phyloP scores from a whole-genome alignment of 75 land plant species.

The Gnetum montanum region DNA sequence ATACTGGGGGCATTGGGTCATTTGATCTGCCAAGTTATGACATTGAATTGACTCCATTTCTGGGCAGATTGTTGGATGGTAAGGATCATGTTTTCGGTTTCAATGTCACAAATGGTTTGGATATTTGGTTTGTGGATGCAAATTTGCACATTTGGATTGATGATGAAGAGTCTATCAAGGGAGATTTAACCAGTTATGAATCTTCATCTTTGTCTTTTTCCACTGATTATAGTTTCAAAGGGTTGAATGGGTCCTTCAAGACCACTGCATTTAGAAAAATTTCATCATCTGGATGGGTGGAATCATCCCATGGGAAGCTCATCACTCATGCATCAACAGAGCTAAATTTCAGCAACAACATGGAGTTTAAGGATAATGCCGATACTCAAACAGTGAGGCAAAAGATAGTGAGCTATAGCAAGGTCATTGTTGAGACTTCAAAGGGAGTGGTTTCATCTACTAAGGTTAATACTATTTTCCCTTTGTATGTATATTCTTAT shows the following conservation, averaged over 20 bases:
- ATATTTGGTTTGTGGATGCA: conserved; percentile 26
- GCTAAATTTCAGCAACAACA: conserved; percentile 9
- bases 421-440: conserved; percentile 8
- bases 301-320: conserved; percentile 30
- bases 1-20: conserved; percentile 53
- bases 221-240: conserved; percentile 5
- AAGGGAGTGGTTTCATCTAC: background rate
- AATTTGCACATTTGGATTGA: conserved; percentile 53
- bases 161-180: background rate
- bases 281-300: conserved; percentile 25
- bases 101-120: conserved; percentile 18
- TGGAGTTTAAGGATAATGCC: conserved; percentile 6
- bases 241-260: conserved; percentile 22
- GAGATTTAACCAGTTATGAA: conserved; percentile 10
- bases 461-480: conserved; percentile 6
- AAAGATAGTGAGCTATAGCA: conserved; percentile 9
- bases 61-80: conserved; percentile 27
- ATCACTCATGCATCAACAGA: conserved; percentile 19
- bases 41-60: conserved; percentile 43
- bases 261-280: conserved; percentile 12
- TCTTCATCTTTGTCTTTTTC: background rate
- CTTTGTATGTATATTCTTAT: background rate
- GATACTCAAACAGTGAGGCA: conserved; percentile 9
- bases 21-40: conserved; percentile 43
- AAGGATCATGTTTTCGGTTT: conserved; percentile 16